A percentile compares a stretch with the other conserved stretches of the same genome.
phyloP scores from a whole-genome alignment of 2,329 filamentous ascomycete species.

The Leptographium wingfieldii region DNA sequence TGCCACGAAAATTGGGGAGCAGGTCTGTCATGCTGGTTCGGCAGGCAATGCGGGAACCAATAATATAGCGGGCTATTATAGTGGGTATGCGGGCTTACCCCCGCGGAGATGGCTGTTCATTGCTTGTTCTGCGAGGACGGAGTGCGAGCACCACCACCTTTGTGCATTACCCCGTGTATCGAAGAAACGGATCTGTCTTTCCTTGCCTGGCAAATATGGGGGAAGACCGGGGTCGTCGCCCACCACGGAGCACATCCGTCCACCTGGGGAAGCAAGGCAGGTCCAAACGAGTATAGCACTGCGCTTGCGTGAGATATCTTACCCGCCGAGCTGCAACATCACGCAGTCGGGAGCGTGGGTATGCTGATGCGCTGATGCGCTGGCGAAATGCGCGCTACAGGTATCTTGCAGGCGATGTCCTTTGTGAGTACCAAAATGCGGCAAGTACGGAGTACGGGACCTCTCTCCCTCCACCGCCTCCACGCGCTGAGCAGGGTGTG shows the following conservation, averaged over 20 bases:
- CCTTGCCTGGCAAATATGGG: not conserved
- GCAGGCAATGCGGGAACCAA: not conserved
- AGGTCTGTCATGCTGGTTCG: not conserved
- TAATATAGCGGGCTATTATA: not conserved
- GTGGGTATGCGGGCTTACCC: not conserved
- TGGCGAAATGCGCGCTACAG: no score
- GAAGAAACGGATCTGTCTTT: not conserved
- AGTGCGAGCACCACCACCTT: not conserved
- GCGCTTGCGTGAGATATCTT: no score
- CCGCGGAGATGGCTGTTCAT: not conserved
- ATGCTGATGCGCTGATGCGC: not conserved
- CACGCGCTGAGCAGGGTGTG: no score
- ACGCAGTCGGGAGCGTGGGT: not conserved
- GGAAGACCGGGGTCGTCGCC: not conserved
- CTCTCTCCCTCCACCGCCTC: no score
- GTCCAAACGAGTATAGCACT: not conserved
- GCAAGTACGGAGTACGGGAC: no score
- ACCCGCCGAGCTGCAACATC: no score
- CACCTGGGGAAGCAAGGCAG: not conserved
- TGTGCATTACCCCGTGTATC: not conserved
- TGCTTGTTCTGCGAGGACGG: not conserved
- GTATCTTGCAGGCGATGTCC: no score
- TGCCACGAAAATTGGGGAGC: not conserved
- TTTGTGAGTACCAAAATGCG: no score
- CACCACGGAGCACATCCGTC: not conserved